Percentiles rank a stretch among this genome's conserved stretches.
Evolutionary conservation across 305 asterid genomes (phyloP).

Genomic region (Solanum hybrid): DNA sequence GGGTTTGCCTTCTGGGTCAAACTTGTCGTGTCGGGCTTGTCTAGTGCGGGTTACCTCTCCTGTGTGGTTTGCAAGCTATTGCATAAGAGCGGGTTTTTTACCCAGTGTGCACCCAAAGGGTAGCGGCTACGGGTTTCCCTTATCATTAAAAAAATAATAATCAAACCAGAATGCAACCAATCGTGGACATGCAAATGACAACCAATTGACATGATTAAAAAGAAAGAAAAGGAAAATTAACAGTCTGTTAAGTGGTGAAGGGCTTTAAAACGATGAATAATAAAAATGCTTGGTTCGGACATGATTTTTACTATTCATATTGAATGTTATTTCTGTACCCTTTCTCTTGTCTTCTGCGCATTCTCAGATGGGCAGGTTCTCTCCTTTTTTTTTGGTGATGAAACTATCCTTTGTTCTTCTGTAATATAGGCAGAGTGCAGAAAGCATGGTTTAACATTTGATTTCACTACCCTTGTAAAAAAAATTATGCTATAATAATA

Average conservation of each 20-base stretch:
- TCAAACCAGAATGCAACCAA: background rate
- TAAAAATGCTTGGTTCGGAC: background rate
- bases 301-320: background rate
- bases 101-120: background rate
- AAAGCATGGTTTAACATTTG: background rate
- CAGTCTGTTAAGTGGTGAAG: background rate
- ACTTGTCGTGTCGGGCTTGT: background rate
- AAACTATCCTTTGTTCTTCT: background rate
- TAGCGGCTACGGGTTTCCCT: background rate
- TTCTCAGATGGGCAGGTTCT: background rate
- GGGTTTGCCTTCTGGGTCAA: background rate
- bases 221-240: background rate
- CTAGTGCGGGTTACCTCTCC: background rate
- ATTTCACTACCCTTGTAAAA: background rate
- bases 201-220: background rate
- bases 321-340: background rate
- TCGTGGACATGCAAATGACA: background rate
- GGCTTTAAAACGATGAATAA: background rate
- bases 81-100: background rate
- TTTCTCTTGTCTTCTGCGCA: background rate
- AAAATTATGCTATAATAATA: background rate
- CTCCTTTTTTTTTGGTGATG: background rate
- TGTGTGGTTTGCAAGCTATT: background rate
- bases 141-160: background rate
- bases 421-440: background rate